A percentile compares a stretch with the other conserved stretches of the same genome.
Conservation (phyloP, 805 yeast species). For the Cyberlindnera nakhonratchasimensis region DNA sequence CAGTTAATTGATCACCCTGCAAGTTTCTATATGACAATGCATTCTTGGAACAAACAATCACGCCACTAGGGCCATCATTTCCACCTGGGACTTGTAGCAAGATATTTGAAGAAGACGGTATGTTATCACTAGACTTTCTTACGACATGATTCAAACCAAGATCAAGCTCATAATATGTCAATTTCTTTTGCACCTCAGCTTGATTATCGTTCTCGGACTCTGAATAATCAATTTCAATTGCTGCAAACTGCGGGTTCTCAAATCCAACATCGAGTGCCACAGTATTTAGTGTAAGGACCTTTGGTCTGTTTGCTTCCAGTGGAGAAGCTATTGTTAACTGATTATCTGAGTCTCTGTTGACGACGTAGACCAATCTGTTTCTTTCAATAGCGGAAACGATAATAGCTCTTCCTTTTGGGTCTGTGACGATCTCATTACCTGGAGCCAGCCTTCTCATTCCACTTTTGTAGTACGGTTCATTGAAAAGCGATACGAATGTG, state of each 20-base stretch:
- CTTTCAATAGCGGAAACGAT: slow-evolving; percentile 71
- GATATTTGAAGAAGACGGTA: slow-evolving; percentile 43
- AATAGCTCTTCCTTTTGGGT: slow-evolving; percentile 67
- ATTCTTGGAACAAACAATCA: slow-evolving; percentile 59
- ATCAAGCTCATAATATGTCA: slow-evolving; percentile 79
- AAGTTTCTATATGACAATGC: slow-evolving; percentile 49
- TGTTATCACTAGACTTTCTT: slow-evolving; percentile 41
- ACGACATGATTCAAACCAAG: slow-evolving; percentile 79
- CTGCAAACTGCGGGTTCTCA: slow-evolving; percentile 83
- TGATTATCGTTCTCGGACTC: slow-evolving; percentile 29
- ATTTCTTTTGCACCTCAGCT: slow-evolving; percentile 29
- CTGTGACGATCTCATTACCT: slow-evolving; percentile 66
- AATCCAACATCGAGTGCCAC: slow-evolving; percentile 69
- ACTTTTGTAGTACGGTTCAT: slow-evolving; percentile 68
- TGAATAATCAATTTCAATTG: slow-evolving; percentile 62
- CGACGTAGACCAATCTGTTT: slow-evolving; percentile 65
- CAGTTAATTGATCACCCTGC: slow-evolving; percentile 33
- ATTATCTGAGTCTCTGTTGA: slow-evolving; percentile 48
- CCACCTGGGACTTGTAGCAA: slow-evolving; percentile 72
- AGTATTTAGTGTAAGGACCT: slow-evolving; percentile 48
- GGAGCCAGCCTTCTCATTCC: slow-evolving; percentile 77
- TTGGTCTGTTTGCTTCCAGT: slow-evolving; percentile 56
- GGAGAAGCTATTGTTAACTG: slow-evolving; percentile 62
- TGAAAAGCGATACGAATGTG: slow-evolving; percentile 41
- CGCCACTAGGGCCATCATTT: slow-evolving; percentile 66